Evolutionary conservation across 495 filamentous ascomycete species (phyloP).

Genomic region (Neurospora africana): DNA sequence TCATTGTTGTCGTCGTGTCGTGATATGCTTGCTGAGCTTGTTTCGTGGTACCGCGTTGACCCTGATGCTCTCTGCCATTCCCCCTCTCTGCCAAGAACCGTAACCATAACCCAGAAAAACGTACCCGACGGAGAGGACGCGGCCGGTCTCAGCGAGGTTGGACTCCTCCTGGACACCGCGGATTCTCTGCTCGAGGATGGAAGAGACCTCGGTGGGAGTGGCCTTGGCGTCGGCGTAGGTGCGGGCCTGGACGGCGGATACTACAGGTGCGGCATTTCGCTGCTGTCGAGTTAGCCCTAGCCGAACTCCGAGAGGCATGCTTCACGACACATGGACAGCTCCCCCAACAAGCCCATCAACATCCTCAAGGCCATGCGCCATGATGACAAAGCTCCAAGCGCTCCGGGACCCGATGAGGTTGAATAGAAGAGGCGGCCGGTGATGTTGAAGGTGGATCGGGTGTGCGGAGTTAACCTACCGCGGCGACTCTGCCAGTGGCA

Average conservation of each 20-base stretch:
- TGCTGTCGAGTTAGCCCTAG: slow-evolving; percentile 47
- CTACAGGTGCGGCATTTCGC: slow-evolving; percentile 77
- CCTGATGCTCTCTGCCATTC: background rate
- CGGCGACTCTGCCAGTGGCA: slow-evolving; percentile 77
- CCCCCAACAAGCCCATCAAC: slow-evolving; percentile 20
- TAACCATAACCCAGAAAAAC: slow-evolving; percentile 27
- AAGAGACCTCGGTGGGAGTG: slow-evolving; percentile 93
- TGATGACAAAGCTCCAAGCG: slow-evolving; percentile 28
- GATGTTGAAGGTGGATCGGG: slow-evolving; percentile 28
- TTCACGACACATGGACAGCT: slow-evolving; percentile 25
- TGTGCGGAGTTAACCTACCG: slow-evolving; percentile 61
- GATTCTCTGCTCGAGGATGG: slow-evolving; percentile 97
- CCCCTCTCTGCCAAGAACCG: slow-evolving; percentile 13
- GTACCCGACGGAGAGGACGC: slow-evolving; percentile 98
- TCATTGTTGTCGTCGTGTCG: background rate
- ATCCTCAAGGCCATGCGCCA: slow-evolving; percentile 11
- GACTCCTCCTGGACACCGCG: slow-evolving; percentile 95
- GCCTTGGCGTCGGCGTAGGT: slow-evolving; percentile 91
- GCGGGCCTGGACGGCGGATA: slow-evolving; percentile 66
- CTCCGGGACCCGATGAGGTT: slow-evolving; percentile 21
- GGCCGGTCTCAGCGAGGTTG: slow-evolving; percentile 93
- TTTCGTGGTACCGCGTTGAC: background rate
- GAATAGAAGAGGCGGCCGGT: slow-evolving; percentile 23
- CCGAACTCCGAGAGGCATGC: slow-evolving; percentile 31
- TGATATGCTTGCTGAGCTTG: background rate